These are phyloP conservation scores for Copromyces sp. DNA, from an alignment of 495 filamentous ascomycete species.

Conservation along the genomic window DNA sequence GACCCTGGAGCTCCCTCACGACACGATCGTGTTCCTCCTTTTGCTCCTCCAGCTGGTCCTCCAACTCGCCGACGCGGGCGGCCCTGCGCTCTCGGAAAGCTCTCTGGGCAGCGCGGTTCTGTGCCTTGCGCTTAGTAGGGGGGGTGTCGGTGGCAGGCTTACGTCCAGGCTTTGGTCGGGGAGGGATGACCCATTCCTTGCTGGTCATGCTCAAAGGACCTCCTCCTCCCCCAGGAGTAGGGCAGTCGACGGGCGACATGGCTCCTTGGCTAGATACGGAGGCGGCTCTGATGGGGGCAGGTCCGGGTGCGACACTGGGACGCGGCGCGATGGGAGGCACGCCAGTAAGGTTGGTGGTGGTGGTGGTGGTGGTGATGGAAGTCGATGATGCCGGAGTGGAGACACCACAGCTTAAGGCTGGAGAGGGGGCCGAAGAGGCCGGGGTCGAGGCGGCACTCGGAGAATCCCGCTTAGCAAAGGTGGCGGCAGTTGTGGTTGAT, in stretches of 20 bases:
- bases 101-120: constrained; percentile 87
- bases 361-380: constrained; percentile 1
- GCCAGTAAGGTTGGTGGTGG: neutral
- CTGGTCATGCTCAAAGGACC: constrained; percentile 47
- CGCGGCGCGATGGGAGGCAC: constrained; percentile 19
- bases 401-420: constrained; percentile 7
- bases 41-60: constrained; percentile 66
- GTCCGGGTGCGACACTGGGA: constrained; percentile 16
- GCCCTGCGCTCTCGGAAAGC: constrained; percentile 83
- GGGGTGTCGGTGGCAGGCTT: constrained; percentile 89
- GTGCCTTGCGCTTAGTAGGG: constrained; percentile 83
- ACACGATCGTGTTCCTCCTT: constrained; percentile 37
- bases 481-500: constrained; percentile 10
- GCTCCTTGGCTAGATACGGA: constrained; percentile 13
- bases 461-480: constrained; percentile 3
- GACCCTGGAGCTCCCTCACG: constrained; percentile 36
- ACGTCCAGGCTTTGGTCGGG: constrained; percentile 82
- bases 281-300: constrained; percentile 6
- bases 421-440: constrained; percentile 17
- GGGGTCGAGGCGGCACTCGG: constrained; percentile 17
- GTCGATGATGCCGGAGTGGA: constrained; percentile 15
- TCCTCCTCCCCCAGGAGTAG: constrained; percentile 8
- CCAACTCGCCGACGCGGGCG: constrained; percentile 73
- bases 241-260: constrained; percentile 16
- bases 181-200: constrained; percentile 82